Percentiles rank a stretch among this genome's conserved stretches.
phyloP scores from a whole-genome alignment of 805 yeast species.

The Sugiyamaella smithiae region DNA sequence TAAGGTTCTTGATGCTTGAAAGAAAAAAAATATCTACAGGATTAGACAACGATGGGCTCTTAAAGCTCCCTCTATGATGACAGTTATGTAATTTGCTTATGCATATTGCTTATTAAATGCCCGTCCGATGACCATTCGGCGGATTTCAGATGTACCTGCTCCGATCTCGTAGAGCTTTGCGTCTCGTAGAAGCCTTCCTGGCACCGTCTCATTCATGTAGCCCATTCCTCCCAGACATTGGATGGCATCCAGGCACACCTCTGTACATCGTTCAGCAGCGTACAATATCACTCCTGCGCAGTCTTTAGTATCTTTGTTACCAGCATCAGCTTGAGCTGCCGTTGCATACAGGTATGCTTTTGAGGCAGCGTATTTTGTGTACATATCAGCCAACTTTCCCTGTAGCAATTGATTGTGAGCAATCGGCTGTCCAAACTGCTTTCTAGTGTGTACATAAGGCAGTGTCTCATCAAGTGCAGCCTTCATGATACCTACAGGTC shows the following conservation, averaged over 20 bases:
- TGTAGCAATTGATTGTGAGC: slow-evolving; percentile 34
- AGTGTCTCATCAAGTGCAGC: slow-evolving; percentile 31
- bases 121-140: slow-evolving; percentile 35
- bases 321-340: slow-evolving; percentile 24
- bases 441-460: slow-evolving; percentile 33
- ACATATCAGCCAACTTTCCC: slow-evolving; percentile 36
- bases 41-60: neutral
- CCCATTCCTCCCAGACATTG: slow-evolving; percentile 37
- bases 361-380: slow-evolving; percentile 34
- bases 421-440: slow-evolving; percentile 34
- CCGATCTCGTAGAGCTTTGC: slow-evolving; percentile 36
- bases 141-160: slow-evolving; percentile 34
- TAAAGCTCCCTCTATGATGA: neutral
- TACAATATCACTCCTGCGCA: slow-evolving; percentile 35
- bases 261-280: slow-evolving; percentile 36
- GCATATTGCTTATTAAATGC: slow-evolving; percentile 32
- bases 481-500: slow-evolving; percentile 32
- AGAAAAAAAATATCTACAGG: neutral
- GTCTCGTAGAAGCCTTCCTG: slow-evolving; percentile 33
- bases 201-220: slow-evolving; percentile 34
- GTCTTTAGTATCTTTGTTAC: slow-evolving; percentile 31
- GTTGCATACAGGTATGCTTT: slow-evolving; percentile 30
- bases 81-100: neutral
- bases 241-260: slow-evolving; percentile 33
- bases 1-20: slow-evolving; percentile 11